Evolutionary conservation across 805 yeast genomes (phyloP).

Genomic region (Kodamaea nitidulidarum): DNA sequence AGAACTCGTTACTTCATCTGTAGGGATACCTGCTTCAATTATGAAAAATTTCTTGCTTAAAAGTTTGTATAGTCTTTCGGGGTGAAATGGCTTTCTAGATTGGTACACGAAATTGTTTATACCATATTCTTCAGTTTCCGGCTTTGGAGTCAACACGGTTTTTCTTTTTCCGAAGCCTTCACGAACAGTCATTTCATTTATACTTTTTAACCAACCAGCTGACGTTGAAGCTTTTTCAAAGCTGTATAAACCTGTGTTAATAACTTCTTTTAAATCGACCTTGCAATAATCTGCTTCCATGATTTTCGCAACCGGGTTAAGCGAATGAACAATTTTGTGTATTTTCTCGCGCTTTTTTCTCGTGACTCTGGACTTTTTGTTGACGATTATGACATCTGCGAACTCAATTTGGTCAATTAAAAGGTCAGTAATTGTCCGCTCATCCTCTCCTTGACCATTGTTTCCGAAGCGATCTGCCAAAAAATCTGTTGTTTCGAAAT

Average conservation of each 20-base stretch:
- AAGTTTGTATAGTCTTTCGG: conserved; percentile 35
- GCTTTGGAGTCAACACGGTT: conserved; percentile 32
- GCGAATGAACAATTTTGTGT: conserved; percentile 25
- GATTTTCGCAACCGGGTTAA: conserved; percentile 43
- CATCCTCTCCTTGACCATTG: conserved; percentile 38
- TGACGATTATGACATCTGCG: conserved; percentile 41
- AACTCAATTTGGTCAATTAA: conserved; percentile 47
- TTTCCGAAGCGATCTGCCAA: conserved; percentile 39
- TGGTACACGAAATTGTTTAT: conserved; percentile 41
- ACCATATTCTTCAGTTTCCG: conserved; percentile 46
- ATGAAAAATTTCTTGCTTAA: conserved; percentile 34
- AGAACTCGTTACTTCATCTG: conserved; percentile 13
- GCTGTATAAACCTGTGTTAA: conserved; percentile 35
- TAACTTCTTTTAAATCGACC: conserved; percentile 30
- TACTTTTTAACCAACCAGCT: conserved; percentile 44
- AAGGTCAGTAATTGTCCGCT: conserved; percentile 42
- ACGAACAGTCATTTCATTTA: conserved; percentile 33
- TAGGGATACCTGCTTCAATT: conserved; percentile 18
- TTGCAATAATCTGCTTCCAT: conserved; percentile 33
- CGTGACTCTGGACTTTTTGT: conserved; percentile 31
- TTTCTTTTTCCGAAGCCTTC: conserved; percentile 25
- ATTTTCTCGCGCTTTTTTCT: conserved; percentile 25
- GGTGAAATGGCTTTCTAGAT: conserved; percentile 44
- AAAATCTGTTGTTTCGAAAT: conserved; percentile 42
- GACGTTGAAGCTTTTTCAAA: conserved; percentile 41